Base-by-base conservation (phyloP, 352 stramenopile genomes). In the Pilasporangium apinafurcum region DNA sequence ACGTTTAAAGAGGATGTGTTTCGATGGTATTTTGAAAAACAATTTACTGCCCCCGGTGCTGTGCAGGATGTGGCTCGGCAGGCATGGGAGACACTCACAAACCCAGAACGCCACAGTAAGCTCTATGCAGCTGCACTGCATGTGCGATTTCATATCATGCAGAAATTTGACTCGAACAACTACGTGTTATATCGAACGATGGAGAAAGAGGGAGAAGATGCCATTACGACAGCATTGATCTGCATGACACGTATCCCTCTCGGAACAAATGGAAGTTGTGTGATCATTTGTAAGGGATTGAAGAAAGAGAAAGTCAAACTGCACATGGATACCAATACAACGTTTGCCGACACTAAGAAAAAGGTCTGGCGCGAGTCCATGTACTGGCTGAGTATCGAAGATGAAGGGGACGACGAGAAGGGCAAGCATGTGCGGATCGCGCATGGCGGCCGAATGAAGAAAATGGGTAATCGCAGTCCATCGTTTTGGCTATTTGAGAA, bases 401-500 rank as follows among this genome's bases (percentile, higher is more conserved):
- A 70, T 35, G 32, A n/a, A 7, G 24, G 1, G 9, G 48, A 45
- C 4, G 21, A 14, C 14, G 50, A 43, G 5, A 48, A 65, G 29
- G 60, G 55, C 21, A 21, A 9, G 4, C 22, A 33, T 8, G 17
- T 54, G 25, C 30, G 32, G 43, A 52, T 77, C n/a, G 65, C 69
- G 17, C 65, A 77, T 35, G 65, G 65, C 42, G 65, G 65, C 38
- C 72, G 72, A 41, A 77, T 77, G 65, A 77, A 73, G 43, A 73
- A 77, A 51, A 77, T 77, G 65, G 65, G 65, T 37, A 62, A 77
- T 39, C 65, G 65, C 27, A 73, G 62, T 31, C 65, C 62, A 31
- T 77, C 65, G 34, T 77, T 77, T 44, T 77, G 65, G 65, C 47
- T 77, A 26, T 77, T 77, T 42, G 62, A 77, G 44, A 77, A 77